These are phyloP conservation scores for Bretschneidera sinensis DNA, from an alignment of 345 rosid genomes.

Conservation along the genomic window DNA sequence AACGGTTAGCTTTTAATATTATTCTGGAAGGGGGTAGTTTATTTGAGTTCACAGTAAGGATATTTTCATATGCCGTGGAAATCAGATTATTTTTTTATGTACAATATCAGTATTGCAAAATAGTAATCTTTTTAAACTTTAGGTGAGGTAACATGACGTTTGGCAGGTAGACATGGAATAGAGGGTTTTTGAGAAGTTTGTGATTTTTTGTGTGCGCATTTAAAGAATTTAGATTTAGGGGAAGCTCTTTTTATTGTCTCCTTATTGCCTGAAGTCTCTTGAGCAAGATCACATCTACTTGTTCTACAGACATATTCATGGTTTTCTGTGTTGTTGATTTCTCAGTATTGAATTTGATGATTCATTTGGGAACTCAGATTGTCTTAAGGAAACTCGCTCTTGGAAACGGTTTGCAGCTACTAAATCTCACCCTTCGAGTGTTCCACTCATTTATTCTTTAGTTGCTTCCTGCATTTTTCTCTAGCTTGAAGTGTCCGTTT, in stretches of 20 bases:
- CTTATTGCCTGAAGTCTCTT: background rate
- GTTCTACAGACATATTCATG: background rate
- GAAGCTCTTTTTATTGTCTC: background rate
- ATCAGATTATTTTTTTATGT: background rate
- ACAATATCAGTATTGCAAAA: background rate
- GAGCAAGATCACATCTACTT: background rate
- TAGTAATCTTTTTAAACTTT: background rate
- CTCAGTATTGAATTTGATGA: conserved; percentile 32
- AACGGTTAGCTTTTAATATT: background rate
- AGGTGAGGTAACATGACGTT: background rate
- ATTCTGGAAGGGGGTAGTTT: background rate
- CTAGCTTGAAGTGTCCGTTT: too few relatives aligned
- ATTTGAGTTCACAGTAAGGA: background rate
- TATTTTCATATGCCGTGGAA: background rate
- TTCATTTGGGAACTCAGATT: conserved; percentile 28
- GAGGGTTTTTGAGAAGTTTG: background rate
- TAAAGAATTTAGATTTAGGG: background rate
- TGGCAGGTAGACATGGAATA: background rate
- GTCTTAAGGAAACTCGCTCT: conserved; percentile 25
- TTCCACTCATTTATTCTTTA: background rate
- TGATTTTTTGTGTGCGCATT: too few relatives aligned
- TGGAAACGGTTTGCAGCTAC: conserved; percentile 30
- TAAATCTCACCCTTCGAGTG: background rate
- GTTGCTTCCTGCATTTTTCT: too few relatives aligned
- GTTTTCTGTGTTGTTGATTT: background rate